Evolutionary conservation across 352 stramenopile species (phyloP), one percentile per base, ranked within the genome.

Genomic region (Lagenidium giganteum): DNA sequence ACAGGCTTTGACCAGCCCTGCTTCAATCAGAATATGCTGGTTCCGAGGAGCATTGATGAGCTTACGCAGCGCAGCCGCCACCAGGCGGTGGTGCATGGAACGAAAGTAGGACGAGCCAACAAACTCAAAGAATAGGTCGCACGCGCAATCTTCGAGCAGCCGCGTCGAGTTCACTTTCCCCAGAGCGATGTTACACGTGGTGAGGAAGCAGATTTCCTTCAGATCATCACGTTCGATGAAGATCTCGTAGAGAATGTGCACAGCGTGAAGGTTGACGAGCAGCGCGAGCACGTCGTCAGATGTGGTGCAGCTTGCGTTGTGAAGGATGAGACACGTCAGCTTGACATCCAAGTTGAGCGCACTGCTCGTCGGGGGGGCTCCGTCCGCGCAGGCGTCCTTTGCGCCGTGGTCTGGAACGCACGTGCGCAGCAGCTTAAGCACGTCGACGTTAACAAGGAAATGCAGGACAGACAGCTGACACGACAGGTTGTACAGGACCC

Each of bases 401-500:
- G n/a, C n/a, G n/a, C n/a, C 13, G 4, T 36, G 30, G 6, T 20
- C 21, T 18, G 73, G 66, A 0, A 83, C 53, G 40, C 74, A 64
- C 14, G 67, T 47, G 0, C 57, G 67, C n/a, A 88, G 40, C 36
- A 86, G 81, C 11, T 18, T 36, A n/a, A n/a, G n/a, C n/a, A n/a
- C n/a, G n/a, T n/a, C n/a, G n/a, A n/a, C n/a, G n/a, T n/a, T n/a
- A n/a, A 87, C 54, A 12, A 91, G 67, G 8, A 72, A 49, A 20
- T 56, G 37, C 2, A 89, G 47, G 1, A 76, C 58, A 3, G 31
- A 29, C 8, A 64, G 45, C 46, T 85, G 70, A 29, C 79, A 91
- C 3, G 76, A 85, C 13, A 88, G 40, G 24, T 91, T 91, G 63
- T 91, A 91, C 18, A 89, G 37, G 3, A 83, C 70, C 40, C 70